A percentile compares a stretch with the other conserved stretches of the same genome.
Conservation (phyloP, 768 basidiomycete species). For the Tulasnella sp. region DNA sequence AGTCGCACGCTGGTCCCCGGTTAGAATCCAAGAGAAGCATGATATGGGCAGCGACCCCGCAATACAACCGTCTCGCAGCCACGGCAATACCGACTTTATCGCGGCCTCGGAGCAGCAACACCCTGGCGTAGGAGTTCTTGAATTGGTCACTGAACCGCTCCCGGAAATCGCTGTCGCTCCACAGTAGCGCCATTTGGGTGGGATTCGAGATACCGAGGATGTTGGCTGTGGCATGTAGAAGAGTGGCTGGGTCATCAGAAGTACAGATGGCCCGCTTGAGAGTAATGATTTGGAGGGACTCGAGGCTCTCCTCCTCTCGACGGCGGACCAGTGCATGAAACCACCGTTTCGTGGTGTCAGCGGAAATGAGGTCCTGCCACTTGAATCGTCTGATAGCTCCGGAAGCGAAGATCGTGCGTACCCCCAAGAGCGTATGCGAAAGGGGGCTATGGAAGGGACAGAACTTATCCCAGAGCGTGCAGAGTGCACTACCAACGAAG, state of each 20-base stretch:
- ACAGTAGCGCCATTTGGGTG: background rate
- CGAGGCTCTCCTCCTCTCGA: background rate
- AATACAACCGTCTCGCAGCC: background rate
- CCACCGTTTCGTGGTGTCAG: background rate
- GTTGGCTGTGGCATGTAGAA: background rate
- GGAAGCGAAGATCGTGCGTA: background rate
- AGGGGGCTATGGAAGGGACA: no score
- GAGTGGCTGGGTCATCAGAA: background rate
- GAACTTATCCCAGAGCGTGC: background rate
- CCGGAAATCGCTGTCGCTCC: background rate
- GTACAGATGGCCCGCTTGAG: background rate
- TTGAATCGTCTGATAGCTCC: background rate
- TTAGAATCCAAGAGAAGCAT: background rate
- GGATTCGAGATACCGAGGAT: background rate
- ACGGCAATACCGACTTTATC: background rate
- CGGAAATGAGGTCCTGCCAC: background rate
- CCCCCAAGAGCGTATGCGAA: background rate
- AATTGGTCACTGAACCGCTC: background rate
- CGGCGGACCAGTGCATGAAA: background rate
- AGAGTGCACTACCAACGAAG: background rate
- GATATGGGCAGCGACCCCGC: background rate
- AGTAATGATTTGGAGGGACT: background rate
- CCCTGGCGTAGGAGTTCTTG: background rate
- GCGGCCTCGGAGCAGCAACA: background rate
- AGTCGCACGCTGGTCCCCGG: background rate